A percentile compares a stretch with the other conserved stretches of the same genome.
These are phyloP conservation scores for Penicillium pulvis DNA, from an alignment of 495 filamentous ascomycete genomes.

Conservation along the genomic window DNA sequence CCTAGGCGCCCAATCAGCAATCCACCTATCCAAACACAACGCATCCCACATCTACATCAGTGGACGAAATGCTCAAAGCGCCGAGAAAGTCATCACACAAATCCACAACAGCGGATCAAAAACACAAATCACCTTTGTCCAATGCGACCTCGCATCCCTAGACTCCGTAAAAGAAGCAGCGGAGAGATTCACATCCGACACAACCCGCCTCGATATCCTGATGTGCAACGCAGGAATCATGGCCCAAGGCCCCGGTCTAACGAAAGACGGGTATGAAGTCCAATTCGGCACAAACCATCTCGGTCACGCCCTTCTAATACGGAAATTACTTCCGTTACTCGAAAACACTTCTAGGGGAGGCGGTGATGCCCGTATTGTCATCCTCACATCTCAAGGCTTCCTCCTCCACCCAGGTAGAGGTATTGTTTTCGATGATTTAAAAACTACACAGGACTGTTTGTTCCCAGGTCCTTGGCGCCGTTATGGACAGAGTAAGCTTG, in stretches of 20 bases:
- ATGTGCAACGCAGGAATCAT: constrained; percentile 73
- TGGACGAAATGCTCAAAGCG: constrained; percentile 50
- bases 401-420: constrained; percentile 47
- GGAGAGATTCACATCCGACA: constrained; percentile 29
- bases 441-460: constrained; percentile 15
- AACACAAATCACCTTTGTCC: constrained; percentile 37
- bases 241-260: constrained; percentile 46
- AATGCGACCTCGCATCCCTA: constrained; percentile 51
- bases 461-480: constrained; percentile 39
- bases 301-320: constrained; percentile 63
- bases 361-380: constrained; percentile 39
- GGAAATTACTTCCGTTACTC: constrained; percentile 59
- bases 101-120: constrained; percentile 37
- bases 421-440: constrained; percentile 40
- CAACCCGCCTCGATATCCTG: constrained; percentile 53
- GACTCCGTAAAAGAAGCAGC: constrained; percentile 41
- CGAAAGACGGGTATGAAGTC: constrained; percentile 65
- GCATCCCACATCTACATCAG: constrained; percentile 60
- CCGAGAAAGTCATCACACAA: constrained; percentile 43
- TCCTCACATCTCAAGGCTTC: constrained; percentile 42
- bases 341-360: constrained; percentile 34
- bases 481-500: constrained; percentile 69
- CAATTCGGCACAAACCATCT: constrained; percentile 73
- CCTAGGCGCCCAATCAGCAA: constrained; percentile 57
- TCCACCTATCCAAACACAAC: constrained; percentile 54